A percentile compares a stretch with the other conserved stretches of the same genome.
Evolutionary conservation across 345 rosid species (phyloP).

Genomic region (Carallia brachiata): DNA sequence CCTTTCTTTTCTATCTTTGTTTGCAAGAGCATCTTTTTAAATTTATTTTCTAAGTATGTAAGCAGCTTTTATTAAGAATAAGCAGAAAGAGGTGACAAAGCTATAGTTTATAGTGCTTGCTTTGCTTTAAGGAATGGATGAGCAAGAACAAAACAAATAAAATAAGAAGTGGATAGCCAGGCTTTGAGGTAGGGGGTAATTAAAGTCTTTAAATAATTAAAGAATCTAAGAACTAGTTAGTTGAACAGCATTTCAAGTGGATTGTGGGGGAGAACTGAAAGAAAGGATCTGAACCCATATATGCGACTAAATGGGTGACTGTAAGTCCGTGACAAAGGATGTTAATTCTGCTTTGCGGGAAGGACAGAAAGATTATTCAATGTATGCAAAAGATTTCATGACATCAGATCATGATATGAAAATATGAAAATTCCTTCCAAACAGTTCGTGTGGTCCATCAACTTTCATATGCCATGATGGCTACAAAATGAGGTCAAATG

Average conservation of each 20-base stretch:
- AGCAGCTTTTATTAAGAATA: too few relatives aligned
- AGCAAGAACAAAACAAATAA: background rate
- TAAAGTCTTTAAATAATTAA: background rate
- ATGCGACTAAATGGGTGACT: background rate
- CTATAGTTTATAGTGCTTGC: background rate
- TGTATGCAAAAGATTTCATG: background rate
- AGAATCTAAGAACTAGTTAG: background rate
- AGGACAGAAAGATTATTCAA: too few relatives aligned
- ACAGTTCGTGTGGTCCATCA: background rate
- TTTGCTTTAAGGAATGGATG: background rate
- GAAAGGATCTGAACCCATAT: slow-evolving; percentile 20
- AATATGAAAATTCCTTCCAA: background rate
- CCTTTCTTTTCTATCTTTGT: too few relatives aligned
- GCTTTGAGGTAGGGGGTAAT: background rate
- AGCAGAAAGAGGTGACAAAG: slow-evolving; percentile 14
- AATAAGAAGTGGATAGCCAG: background rate
- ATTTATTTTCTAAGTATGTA: too few relatives aligned
- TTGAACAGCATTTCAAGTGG: slow-evolving; percentile 18
- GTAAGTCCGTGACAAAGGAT: too few relatives aligned
- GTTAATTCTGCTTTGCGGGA: too few relatives aligned
- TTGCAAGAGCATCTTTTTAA: too few relatives aligned
- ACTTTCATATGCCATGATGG: background rate
- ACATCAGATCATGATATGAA: background rate
- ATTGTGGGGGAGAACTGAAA: slow-evolving; percentile 6
- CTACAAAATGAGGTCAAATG: background rate